Conservation (phyloP, 345 rosid species). For the Viola odorata region DNA sequence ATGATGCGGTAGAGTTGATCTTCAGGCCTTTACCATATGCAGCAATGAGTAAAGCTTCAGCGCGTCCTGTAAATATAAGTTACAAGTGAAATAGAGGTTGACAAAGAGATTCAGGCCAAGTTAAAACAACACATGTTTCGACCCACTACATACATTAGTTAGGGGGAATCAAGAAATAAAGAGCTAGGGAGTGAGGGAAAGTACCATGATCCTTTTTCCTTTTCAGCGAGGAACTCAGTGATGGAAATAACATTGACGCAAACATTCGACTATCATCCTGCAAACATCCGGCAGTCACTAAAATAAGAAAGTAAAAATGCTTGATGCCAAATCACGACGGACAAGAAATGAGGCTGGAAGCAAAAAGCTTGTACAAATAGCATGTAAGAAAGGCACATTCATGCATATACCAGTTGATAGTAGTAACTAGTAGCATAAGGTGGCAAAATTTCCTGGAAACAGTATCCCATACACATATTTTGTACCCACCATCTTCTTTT, state of each 20-base stretch:
- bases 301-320: background rate
- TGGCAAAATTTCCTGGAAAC: background rate
- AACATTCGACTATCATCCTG: constrained; percentile 86
- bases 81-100: too few relatives aligned
- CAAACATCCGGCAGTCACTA: constrained; percentile 20
- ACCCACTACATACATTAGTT: background rate
- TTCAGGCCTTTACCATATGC: too few relatives aligned
- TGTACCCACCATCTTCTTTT: background rate
- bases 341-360: background rate
- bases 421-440: background rate
- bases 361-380: too few relatives aligned
- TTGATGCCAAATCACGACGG: background rate
- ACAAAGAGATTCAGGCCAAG: too few relatives aligned
- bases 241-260: constrained; percentile 69
- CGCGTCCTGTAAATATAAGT: too few relatives aligned
- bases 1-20: too few relatives aligned
- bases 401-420: background rate
- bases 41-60: too few relatives aligned
- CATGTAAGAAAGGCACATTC: background rate
- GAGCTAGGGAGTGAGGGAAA: background rate
- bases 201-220: constrained; percentile 88
- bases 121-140: too few relatives aligned
- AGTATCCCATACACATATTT: too few relatives aligned
- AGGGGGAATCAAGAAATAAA: background rate
- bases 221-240: constrained; percentile 46